Percentiles rank a stretch among this genome's conserved stretches.
phyloP scores from a whole-genome alignment of 2,329 filamentous ascomycete species.

The Endoconidiophora polonica region DNA sequence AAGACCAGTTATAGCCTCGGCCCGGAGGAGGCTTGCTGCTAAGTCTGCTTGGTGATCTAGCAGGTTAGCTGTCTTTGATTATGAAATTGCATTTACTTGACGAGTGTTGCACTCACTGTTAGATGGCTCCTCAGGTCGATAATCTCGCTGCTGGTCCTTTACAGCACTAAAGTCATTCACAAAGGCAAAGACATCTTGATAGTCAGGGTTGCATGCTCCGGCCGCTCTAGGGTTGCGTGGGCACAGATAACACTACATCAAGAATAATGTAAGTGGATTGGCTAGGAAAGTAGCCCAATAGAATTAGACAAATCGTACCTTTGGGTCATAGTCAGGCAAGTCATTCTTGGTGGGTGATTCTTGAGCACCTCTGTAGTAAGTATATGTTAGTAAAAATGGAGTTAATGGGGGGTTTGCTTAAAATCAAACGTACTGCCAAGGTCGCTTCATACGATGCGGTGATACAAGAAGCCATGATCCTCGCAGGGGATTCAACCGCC shows the following conservation, averaged over 20 bases:
- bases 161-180: slow-evolving; percentile 97
- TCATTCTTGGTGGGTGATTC: slow-evolving; percentile 51
- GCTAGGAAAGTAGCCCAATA: background rate
- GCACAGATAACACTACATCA: slow-evolving; percentile 73
- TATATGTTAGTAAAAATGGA: background rate
- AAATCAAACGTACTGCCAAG: slow-evolving; percentile 67
- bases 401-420: background rate
- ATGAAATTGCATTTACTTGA: background rate
- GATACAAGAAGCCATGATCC: slow-evolving; percentile 89
- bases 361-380: slow-evolving; percentile 50
- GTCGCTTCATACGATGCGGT: slow-evolving; percentile 87
- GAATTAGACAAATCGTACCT: slow-evolving; percentile 25
- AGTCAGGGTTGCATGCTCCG: slow-evolving; percentile 73
- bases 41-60: slow-evolving; percentile 33
- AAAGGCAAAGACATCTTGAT: slow-evolving; percentile 78
- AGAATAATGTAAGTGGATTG: slow-evolving; percentile 8
- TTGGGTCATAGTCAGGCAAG: slow-evolving; percentile 67
- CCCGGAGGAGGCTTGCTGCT: slow-evolving; percentile 60
- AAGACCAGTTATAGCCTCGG: slow-evolving; percentile 77
- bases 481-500: slow-evolving; percentile 80
- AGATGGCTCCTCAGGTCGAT: slow-evolving; percentile 30
- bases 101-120: slow-evolving; percentile 19
- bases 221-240: slow-evolving; percentile 79
- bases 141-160: slow-evolving; percentile 79
- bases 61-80: no score